These are phyloP conservation scores for Phytophthora boehmeriae DNA, from an alignment of 352 stramenopile genomes.

Conservation along the genomic window DNA sequence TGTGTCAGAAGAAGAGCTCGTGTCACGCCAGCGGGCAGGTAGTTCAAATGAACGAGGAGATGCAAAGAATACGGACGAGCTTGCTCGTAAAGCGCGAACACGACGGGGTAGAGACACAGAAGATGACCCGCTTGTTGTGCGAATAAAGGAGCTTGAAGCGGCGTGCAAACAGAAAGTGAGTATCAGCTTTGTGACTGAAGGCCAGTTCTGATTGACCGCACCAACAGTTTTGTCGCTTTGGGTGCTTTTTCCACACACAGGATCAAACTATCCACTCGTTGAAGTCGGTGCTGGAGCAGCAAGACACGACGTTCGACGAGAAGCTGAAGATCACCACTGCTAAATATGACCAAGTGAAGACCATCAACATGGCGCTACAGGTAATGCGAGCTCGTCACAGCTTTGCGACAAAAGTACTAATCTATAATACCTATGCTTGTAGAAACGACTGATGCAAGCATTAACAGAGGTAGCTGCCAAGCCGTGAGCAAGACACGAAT, in stretches of 20 bases:
- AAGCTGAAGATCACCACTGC: conserved; percentile 69
- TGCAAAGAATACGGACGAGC: conserved; percentile 13
- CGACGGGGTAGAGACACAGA: conserved; percentile 23
- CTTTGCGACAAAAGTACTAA: no score
- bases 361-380: conserved; percentile 82
- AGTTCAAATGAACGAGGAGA: conserved; percentile 7
- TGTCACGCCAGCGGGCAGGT: conserved; percentile 13
- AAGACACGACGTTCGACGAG: conserved; percentile 69
- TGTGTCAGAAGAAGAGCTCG: conserved; percentile 38
- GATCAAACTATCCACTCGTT: conserved; percentile 72
- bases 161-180: conserved; percentile 76
- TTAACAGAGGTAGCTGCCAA: conserved; percentile 46
- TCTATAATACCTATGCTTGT: no score
- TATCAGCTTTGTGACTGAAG: not conserved
- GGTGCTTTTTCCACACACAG: conserved; percentile 25
- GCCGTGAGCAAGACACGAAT: conserved; percentile 17
- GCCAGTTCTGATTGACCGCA: not conserved
- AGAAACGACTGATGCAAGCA: conserved; percentile 65
- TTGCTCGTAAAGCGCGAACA: conserved; percentile 15
- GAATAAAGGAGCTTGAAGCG: conserved; percentile 74
- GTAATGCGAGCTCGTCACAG: conserved; percentile 28
- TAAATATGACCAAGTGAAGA: conserved; percentile 85
- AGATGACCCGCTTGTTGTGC: conserved; percentile 28
- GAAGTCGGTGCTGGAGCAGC: conserved; percentile 69
- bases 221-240: not conserved